Percentiles rank a stretch among this genome's conserved stretches.
Conservation (phyloP, 306 rosid species). For the Prinsepia uniflora region DNA sequence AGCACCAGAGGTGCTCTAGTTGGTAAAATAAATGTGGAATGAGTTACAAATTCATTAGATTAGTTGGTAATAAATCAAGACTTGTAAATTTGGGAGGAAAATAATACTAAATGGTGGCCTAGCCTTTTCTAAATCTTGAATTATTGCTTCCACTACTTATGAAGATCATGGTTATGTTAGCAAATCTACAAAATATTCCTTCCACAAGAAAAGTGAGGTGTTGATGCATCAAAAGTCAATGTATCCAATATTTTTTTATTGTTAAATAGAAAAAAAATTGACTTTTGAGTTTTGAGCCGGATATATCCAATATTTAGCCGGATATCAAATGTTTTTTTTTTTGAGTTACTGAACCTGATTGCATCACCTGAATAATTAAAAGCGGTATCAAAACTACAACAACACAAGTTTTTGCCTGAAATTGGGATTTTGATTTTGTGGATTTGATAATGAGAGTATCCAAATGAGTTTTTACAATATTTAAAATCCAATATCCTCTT, state of each 20-base stretch:
- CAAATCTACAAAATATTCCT: conserved; percentile 22
- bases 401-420: not conserved
- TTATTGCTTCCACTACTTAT: conserved; percentile 36
- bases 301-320: not conserved
- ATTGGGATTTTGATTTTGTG: not conserved
- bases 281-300: no score
- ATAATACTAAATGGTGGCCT: not conserved
- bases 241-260: not conserved
- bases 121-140: not conserved
- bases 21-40: no score
- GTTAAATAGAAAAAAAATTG: no score
- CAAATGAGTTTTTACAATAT: no score
- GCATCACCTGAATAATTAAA: not conserved
- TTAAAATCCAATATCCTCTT: no score
- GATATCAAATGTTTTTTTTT: not conserved
- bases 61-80: no score
- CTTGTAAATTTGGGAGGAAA: no score
- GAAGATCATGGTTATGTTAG: conserved; percentile 26
- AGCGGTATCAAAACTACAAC: not conserved
- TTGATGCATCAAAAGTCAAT: conserved; percentile 20
- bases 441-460: no score
- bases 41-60: no score
- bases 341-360: conserved; percentile 7
- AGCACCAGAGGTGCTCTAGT: no score
- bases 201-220: conserved; percentile 19